A percentile compares a stretch with the other conserved stretches of the same genome.
phyloP scores from a whole-genome alignment of 1,284 basidiomycete genomes.

The Boletus hoseneyae region DNA sequence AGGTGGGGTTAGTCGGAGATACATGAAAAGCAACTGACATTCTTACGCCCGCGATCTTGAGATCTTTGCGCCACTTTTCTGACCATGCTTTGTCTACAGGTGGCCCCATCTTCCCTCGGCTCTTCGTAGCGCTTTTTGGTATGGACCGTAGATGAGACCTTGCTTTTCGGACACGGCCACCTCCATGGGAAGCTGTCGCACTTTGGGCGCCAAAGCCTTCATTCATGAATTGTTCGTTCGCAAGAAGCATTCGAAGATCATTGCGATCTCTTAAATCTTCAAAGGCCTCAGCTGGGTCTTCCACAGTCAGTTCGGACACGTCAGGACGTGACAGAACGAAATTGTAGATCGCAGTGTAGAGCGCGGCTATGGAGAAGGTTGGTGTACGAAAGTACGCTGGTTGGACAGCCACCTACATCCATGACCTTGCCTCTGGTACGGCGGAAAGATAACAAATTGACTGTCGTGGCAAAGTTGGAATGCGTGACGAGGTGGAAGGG shows the following conservation, averaged over 20 bases:
- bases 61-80: slow-evolving; percentile 72
- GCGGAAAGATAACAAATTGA: slow-evolving; percentile 92
- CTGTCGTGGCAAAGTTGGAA: slow-evolving; percentile 35
- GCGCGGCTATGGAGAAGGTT: slow-evolving; percentile 54
- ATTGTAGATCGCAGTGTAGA: slow-evolving; percentile 87
- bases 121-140: slow-evolving; percentile 32
- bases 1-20: slow-evolving; percentile 4
- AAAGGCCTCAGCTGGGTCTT: slow-evolving; percentile 96
- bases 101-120: slow-evolving; percentile 67
- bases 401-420: slow-evolving; percentile 61
- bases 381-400: neutral
- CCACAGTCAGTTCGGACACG: slow-evolving; percentile 90
- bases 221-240: slow-evolving; percentile 59
- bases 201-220: slow-evolving; percentile 47
- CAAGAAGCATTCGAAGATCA: slow-evolving; percentile 82
- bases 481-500: neutral
- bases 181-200: slow-evolving; percentile 37
- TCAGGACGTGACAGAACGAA: slow-evolving; percentile 63
- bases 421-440: slow-evolving; percentile 88
- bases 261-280: slow-evolving; percentile 93
- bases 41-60: slow-evolving; percentile 87
- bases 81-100: slow-evolving; percentile 79
- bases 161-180: slow-evolving; percentile 40
- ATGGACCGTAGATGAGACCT: slow-evolving; percentile 38
- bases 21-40: neutral